Evolutionary conservation across 1,284 basidiomycete species (phyloP), one percentile per base, ranked within the genome.

Genomic region (Fomitopsis betulina): DNA sequence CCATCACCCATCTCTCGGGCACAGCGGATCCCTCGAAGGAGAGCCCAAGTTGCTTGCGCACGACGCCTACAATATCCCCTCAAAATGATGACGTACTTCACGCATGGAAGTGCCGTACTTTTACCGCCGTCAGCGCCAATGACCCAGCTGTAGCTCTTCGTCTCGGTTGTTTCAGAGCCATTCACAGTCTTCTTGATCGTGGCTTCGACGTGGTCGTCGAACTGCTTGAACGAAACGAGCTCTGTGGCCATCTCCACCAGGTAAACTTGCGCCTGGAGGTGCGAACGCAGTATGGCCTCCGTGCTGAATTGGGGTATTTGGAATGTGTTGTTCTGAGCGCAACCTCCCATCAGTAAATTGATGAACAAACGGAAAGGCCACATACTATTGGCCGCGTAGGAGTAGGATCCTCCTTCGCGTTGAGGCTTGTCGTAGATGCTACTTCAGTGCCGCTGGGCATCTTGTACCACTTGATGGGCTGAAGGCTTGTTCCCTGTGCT

Each of bases 111-210:
- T 25, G 5, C 4, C 32, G 13, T 32, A 75, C 73, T 69, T 65
- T 61, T 67, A 9, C 68, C 74, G 8, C 75, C 75, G 62, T 76
- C 73, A 3, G 72, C 66, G 6, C 75, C 75, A 13, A 76, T 59
- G 6, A 76, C 47, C 49, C 62, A 74, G 8, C 56, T 55, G 19
- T 55, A 58, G 10, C 54, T 32, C 25, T 66, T 54, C 62, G 45
- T 61, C 38, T 63, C 57, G 6, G 21, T 1, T 1, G 17, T 32
- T 42, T 62, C 62, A 30, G 33, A 19, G 35, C 50, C 58, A 17
- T 33, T 56, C 2, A 35, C 25, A 2, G 27, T 53, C 23, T 58
- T 62, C n/a, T 58, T 40, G 49, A 65, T n/a, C 4, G 60, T 54
- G 5, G 57, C 60, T 5, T 56, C 45, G 25, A 73, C 70, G 19